These are phyloP conservation scores for Globisporangium middletonii DNA, from an alignment of 352 stramenopile species.

Conservation along the genomic window DNA sequence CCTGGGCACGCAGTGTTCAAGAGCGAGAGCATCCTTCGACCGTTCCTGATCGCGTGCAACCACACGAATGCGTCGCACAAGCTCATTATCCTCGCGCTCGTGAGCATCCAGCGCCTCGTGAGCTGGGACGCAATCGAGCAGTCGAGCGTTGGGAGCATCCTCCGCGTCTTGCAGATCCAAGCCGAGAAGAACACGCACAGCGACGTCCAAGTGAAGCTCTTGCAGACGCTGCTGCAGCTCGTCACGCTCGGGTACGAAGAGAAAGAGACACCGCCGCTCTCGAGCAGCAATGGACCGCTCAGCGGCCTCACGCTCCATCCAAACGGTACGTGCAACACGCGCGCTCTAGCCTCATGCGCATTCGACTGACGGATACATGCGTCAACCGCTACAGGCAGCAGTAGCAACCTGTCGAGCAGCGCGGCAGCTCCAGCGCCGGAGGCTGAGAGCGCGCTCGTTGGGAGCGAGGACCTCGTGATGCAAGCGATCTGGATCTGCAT, in stretches of 20 bases:
- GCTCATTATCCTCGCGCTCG: constrained; percentile 92
- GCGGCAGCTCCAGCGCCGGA: constrained; percentile 4
- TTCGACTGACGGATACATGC: neutral
- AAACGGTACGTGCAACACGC: constrained; percentile 4
- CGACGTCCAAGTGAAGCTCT: constrained; percentile 85
- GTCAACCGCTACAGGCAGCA: neutral
- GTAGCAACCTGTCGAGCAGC: neutral
- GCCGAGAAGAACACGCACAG: constrained; percentile 81
- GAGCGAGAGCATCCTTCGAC: constrained; percentile 93
- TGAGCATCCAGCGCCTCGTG: constrained; percentile 93
- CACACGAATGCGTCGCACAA: constrained; percentile 94
- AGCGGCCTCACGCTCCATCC: constrained; percentile 16
- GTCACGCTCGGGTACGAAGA: constrained; percentile 79
- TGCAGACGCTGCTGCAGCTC: constrained; percentile 86
- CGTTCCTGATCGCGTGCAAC: constrained; percentile 96
- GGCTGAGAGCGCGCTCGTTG: constrained; percentile 43
- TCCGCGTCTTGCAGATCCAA: constrained; percentile 95
- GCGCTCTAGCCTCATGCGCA: too few species aligned
- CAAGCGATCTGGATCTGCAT: constrained; percentile 87
- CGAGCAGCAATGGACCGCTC: constrained; percentile 5
- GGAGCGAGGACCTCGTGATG: constrained; percentile 83
- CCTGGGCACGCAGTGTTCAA: constrained; percentile 91
- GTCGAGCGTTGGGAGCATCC: constrained; percentile 92
- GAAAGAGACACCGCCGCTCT: neutral
- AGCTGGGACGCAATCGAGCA: constrained; percentile 93